Evolutionary conservation across 139 green algal genomes (phyloP).

Genomic region (Gonium pectorale): DNA sequence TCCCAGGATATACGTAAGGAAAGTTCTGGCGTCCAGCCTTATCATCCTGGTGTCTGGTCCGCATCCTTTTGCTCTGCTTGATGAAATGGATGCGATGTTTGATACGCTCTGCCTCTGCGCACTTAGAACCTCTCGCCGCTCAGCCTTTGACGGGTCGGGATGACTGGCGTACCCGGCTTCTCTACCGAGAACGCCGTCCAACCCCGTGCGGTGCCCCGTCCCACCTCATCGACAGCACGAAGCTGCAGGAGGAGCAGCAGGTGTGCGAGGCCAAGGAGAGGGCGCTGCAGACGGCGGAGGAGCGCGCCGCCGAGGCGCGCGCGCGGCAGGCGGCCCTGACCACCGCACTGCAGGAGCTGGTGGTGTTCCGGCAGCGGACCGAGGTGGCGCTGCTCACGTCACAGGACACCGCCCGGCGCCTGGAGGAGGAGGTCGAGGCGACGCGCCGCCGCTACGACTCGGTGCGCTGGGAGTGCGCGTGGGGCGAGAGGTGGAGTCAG

Average conservation of each 20-base stretch:
- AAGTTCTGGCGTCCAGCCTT: too few species aligned
- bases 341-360: constrained; percentile 70
- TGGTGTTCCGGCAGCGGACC: constrained; percentile 78
- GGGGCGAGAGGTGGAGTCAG: too few species aligned
- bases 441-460: constrained; percentile 64
- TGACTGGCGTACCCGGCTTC: too few species aligned
- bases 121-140: too few species aligned
- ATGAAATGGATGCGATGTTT: too few species aligned
- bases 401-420: constrained; percentile 60
- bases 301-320: constrained; percentile 39
- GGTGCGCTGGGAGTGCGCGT: background rate
- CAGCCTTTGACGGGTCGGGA: too few species aligned
- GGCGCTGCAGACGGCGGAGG: constrained; percentile 40
- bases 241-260: constrained; percentile 43
- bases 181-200: too few species aligned
- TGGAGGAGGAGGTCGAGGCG: constrained; percentile 58
- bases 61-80: too few species aligned
- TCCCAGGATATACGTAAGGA: too few species aligned
- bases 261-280: constrained; percentile 38
- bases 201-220: too few species aligned
- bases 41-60: too few species aligned
- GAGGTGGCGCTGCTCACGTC: constrained; percentile 73
- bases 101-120: too few species aligned
- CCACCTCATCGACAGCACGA: background rate
- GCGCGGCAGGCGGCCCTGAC: constrained; percentile 57